Base-by-base conservation (phyloP, 1,284 basidiomycete species). In the Apiotrichum montevideense region DNA sequence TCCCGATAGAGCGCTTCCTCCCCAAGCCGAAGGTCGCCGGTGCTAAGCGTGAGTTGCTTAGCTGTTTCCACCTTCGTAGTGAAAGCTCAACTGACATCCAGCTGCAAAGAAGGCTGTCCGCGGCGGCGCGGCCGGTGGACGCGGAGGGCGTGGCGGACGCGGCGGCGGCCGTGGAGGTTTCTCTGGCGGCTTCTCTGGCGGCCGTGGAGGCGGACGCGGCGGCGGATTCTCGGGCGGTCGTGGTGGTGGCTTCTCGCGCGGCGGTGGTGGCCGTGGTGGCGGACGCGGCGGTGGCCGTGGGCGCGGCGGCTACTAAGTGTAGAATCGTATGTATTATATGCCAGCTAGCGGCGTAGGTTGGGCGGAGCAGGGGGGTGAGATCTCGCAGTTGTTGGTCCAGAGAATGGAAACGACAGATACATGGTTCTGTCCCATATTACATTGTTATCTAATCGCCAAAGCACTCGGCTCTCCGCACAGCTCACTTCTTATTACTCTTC, bases 1-100 rank as follows among this genome's bases (percentile, higher is more conserved):
- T 99, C 48, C 96, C 96, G 7, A 87, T 98, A 61, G 96, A 99
- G 66, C 81, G 96, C 59, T 99, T 99, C 80, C 79, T 99, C 64
- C 96, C 96, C 3, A 98, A 95, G 80, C 95, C 96, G 52, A 98
- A 97, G 80, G 79, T 82, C 21, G 80, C 79, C 29, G 81, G 78
- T 63, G 86, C 85, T 35, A 80, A 81, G 76, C 86, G 87, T 86
- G 69, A 58, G 82, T 60, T 7, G 32, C 21, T 21, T 21, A 21
- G 21, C 21, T 21, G 21, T 21, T 21, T 21, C 21, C 21, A 21
- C 21, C 21, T 15, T 39, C 37, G 13, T 13, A 39, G 37, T 39
- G 37, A 7, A 13, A 8, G 8, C 37, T 13, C 13, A 7, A 13
- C 37, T 39, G 13, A 39, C 37, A 39, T 39, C 29, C 33, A 43